Evolutionary conservation across 2,329 filamentous ascomycete genomes (phyloP).

Genomic region (Fusarium sublunatum): DNA sequence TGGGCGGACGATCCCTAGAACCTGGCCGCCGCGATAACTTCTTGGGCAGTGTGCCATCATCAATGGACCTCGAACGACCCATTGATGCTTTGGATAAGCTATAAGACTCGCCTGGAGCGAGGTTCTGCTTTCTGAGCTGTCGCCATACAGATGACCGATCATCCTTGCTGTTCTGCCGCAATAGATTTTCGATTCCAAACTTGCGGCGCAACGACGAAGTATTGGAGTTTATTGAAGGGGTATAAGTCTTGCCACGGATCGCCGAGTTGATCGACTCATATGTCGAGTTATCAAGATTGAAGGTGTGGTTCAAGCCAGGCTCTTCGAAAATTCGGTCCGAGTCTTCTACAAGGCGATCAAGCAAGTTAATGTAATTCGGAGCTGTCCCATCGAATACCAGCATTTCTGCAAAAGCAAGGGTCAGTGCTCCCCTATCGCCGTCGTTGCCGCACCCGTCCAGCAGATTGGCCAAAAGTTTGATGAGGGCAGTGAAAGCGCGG

Average conservation of each 20-base stretch:
- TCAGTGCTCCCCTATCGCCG: constrained; percentile 87
- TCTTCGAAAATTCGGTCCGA: constrained; percentile 89
- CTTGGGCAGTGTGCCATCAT: constrained; percentile 66
- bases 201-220: constrained; percentile 86
- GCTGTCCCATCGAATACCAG: constrained; percentile 81
- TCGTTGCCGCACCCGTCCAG: constrained; percentile 92
- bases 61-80: constrained; percentile 80
- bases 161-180: constrained; percentile 82
- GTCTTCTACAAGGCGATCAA: constrained; percentile 90
- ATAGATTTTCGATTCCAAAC: constrained; percentile 81
- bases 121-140: constrained; percentile 79
- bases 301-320: constrained; percentile 55
- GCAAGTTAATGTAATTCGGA: constrained; percentile 85
- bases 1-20: constrained; percentile 69
- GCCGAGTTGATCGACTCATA: constrained; percentile 71
- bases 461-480: constrained; percentile 87
- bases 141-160: constrained; percentile 85
- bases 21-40: constrained; percentile 58
- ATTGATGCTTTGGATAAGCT: constrained; percentile 76
- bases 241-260: constrained; percentile 67
- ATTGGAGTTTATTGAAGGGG: constrained; percentile 84
- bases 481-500: constrained; percentile 83
- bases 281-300: constrained; percentile 53
- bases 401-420: constrained; percentile 88
- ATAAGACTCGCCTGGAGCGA: constrained; percentile 68